Evolutionary conservation across 257 asterid genomes (phyloP), one percentile per base, ranked within the genome.

Genomic region (Cordia subcordata): DNA sequence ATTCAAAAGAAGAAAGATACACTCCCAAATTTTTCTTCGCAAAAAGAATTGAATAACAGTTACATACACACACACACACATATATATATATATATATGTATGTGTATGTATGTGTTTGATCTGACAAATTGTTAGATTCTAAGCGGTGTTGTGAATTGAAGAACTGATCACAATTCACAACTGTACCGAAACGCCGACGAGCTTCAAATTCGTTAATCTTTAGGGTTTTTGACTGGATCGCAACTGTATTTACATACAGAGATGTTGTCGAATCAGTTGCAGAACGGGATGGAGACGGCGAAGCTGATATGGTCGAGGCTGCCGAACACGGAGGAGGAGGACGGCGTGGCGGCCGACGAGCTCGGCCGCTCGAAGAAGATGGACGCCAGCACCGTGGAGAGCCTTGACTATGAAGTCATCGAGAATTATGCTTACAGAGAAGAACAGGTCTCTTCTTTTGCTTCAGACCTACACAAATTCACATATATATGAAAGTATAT

Each of bases 371-470:
- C 62, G 13, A 75, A 63, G 74, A 82, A 72, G 73, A 74, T 22
- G 17, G 83, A 86, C 38, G 88, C 72, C 12, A 67, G 71, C 42
- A 11, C 65, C 49, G 94, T 79, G 51, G 96, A 93, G 75, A 93
- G 99, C 80, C 96, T 93, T 50, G 99, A 93, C 56, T 93, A 88
- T 75, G 99, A 93, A 86, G 96, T 87, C 12, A 80, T 93, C 61
- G 99, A 89, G 59, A 93, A 89, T 67, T 78, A 68, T 52, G 94
- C 95, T 14, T 93, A 93, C 65, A 75, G 95, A 66, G 82, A 75
- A 72, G 96, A 93, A 60, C 99, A 86, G 97, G 99, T 89, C 47
- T 27, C 40, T 53, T 12, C 18, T 56, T 54, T 16, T 42, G 47
- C 47, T 42, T 37, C 10, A 46, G 23, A 5, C 35, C 56, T 64